phyloP scores from a whole-genome alignment of 345 rosid species.

The Populus tremula region DNA sequence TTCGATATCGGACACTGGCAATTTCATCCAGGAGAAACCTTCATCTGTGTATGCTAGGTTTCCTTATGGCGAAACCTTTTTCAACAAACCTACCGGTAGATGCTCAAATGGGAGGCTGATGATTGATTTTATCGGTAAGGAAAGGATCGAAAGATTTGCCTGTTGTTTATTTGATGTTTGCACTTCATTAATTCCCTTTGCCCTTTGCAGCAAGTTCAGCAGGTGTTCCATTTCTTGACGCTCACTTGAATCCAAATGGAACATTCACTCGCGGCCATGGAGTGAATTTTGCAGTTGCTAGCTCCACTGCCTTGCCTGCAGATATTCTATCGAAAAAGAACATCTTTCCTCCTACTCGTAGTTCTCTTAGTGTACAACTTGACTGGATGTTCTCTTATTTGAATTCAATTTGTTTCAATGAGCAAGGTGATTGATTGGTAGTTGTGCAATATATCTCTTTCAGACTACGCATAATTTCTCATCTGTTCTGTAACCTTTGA shows the following conservation, averaged over 20 bases:
- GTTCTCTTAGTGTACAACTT: conserved; percentile 5
- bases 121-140: conserved; percentile 27
- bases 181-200: too few species aligned
- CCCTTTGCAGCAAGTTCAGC: conserved; percentile 12
- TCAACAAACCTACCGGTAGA: conserved; percentile 22
- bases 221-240: conserved; percentile 9
- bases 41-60: not conserved
- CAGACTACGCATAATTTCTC: too few species aligned
- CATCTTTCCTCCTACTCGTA: not conserved
- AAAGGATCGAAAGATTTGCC: not conserved
- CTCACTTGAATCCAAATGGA: not conserved
- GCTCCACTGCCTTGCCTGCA: not conserved
- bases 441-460: too few species aligned
- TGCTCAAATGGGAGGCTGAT: conserved; percentile 26
- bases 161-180: too few species aligned
- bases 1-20: conserved; percentile 16
- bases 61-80: conserved; percentile 23
- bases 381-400: not conserved
- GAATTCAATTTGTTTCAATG: too few species aligned
- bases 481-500: too few species aligned
- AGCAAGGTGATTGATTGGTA: too few species aligned
- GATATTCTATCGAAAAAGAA: not conserved
- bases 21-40: conserved; percentile 6
- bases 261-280: not conserved
- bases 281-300: conserved; percentile 16